Percentiles rank a stretch among this genome's conserved stretches.
Conservation (phyloP, 1,284 basidiomycete species). For the Ganoderma lingzhi region DNA sequence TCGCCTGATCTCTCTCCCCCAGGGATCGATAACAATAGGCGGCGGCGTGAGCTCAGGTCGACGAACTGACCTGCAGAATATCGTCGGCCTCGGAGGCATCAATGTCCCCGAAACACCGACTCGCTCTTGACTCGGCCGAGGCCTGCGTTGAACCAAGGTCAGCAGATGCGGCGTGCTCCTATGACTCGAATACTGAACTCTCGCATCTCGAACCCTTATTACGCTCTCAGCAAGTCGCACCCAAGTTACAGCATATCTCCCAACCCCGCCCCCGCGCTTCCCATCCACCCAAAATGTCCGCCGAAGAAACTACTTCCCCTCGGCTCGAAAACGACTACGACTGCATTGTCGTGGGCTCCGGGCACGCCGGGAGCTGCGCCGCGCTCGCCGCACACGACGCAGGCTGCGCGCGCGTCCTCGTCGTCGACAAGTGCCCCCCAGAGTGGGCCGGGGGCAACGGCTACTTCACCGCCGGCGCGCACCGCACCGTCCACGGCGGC, state of each 20-base stretch:
- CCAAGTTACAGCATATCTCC: background rate
- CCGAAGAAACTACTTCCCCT: background rate
- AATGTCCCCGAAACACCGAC: background rate
- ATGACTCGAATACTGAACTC: background rate
- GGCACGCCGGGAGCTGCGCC: constrained; percentile 72
- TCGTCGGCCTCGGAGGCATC: background rate
- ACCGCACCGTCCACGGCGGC: constrained; percentile 67
- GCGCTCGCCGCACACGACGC: constrained; percentile 65
- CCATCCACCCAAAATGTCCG: constrained; percentile 25
- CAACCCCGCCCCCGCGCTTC: background rate
- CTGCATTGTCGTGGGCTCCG: constrained; percentile 71
- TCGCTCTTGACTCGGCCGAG: background rate
- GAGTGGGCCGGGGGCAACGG: constrained; percentile 76
- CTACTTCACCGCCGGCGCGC: constrained; percentile 74
- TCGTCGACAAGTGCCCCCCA: constrained; percentile 70
- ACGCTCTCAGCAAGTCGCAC: constrained; percentile 4
- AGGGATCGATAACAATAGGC: background rate
- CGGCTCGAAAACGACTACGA: constrained; percentile 41
- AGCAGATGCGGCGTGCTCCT: background rate
- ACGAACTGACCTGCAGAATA: background rate
- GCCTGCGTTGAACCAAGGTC: background rate
- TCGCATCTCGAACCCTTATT: constrained; percentile 1
- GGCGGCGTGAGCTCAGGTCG: background rate
- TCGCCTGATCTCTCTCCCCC: background rate
- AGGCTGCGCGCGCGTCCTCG: constrained; percentile 65